These are phyloP conservation scores for Lachnellula arida DNA, from an alignment of 2,329 filamentous ascomycete genomes.

Conservation along the genomic window DNA sequence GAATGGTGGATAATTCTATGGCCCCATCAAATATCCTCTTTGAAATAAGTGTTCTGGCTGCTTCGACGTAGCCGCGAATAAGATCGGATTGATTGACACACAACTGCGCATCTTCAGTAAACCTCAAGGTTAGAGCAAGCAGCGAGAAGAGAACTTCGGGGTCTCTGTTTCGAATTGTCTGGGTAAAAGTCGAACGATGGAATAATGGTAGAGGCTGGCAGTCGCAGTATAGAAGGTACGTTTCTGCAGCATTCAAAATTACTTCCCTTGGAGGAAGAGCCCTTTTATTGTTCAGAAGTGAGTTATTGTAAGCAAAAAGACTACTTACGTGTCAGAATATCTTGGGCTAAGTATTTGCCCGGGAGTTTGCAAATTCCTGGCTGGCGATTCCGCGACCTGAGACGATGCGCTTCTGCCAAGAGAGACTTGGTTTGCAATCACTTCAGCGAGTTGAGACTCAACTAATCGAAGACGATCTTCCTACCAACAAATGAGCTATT, in stretches of 20 bases:
- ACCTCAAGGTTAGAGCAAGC: constrained; percentile 41
- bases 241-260: constrained; percentile 35
- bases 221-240: constrained; percentile 45
- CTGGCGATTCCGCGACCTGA: constrained; percentile 13
- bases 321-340: constrained; percentile 15
- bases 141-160: constrained; percentile 33
- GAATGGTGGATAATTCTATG: constrained; percentile 37
- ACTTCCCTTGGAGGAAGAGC: constrained; percentile 37
- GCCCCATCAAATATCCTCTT: constrained; percentile 33
- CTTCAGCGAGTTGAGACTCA: constrained; percentile 27
- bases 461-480: constrained; percentile 27
- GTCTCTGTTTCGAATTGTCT: constrained; percentile 36
- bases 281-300: constrained; percentile 9
- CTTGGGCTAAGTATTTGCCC: neutral
- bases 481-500: constrained; percentile 7
- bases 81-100: constrained; percentile 21
- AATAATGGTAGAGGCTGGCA: constrained; percentile 47
- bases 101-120: constrained; percentile 31
- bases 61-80: constrained; percentile 35
- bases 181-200: constrained; percentile 36
- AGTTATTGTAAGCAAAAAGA: neutral
- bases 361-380: neutral
- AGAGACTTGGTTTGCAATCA: constrained; percentile 22
- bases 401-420: constrained; percentile 8
- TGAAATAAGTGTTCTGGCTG: constrained; percentile 31